phyloP scores from a whole-genome alignment of 2,329 filamentous ascomycete genomes.

The Coniosporium tulheliwenetii region DNA sequence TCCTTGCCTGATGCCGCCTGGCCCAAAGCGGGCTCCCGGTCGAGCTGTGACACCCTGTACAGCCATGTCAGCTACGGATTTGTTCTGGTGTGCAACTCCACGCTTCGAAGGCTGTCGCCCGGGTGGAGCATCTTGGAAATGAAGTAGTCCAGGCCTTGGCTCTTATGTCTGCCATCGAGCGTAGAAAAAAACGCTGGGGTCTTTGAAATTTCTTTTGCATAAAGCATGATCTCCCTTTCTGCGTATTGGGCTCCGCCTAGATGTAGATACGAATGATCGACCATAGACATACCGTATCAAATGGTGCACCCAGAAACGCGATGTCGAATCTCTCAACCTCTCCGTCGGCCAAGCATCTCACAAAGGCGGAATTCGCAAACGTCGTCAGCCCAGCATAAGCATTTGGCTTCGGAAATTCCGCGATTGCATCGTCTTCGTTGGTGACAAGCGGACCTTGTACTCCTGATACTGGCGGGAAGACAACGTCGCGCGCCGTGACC shows the following conservation, averaged over 20 bases:
- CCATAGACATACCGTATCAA: conserved; percentile 27
- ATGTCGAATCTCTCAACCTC: conserved; percentile 30
- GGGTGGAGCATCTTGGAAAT: not conserved
- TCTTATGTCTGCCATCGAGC: not conserved
- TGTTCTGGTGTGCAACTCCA: not conserved
- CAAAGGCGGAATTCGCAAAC: conserved; percentile 32
- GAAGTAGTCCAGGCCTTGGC: not conserved
- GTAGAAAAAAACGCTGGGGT: not conserved
- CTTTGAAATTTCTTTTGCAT: not conserved
- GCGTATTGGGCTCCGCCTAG: not conserved
- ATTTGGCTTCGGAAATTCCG: conserved; percentile 9
- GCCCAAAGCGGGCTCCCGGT: conserved; percentile 37
- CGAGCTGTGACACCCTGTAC: conserved; percentile 30
- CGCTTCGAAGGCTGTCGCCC: not conserved
- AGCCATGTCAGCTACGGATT: not conserved
- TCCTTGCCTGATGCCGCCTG: conserved; percentile 33
- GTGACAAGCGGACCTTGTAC: conserved; percentile 8
- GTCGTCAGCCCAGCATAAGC: conserved; percentile 27
- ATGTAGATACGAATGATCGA: not conserved
- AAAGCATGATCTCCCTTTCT: not conserved
- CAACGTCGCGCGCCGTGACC: conserved; percentile 22
- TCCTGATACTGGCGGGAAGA: conserved; percentile 24
- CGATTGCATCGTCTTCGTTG: conserved; percentile 11
- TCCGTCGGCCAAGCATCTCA: conserved; percentile 26
- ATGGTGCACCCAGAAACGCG: conserved; percentile 32